These are phyloP conservation scores for Trichomonas vaginalis DNA, from an alignment of 208 protist species.

Conservation along the genomic window DNA sequence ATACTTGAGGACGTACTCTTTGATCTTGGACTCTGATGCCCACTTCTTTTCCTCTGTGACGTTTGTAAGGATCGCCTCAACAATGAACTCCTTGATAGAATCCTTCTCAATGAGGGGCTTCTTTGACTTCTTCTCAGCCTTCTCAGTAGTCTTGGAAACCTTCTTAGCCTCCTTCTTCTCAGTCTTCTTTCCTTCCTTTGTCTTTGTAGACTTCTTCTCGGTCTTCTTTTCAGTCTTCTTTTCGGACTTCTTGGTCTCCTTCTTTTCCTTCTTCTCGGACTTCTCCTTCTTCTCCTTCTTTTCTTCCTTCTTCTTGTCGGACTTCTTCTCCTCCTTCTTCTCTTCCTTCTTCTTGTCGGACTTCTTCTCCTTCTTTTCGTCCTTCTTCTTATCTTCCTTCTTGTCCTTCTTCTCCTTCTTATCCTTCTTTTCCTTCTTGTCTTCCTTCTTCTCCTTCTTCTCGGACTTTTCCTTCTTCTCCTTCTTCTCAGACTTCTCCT, in stretches of 20 bases:
- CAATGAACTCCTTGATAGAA: not conserved
- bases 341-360: not conserved
- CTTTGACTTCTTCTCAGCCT: not conserved
- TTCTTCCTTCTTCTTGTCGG: not conserved
- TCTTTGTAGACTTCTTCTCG: not conserved
- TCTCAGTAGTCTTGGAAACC: not conserved
- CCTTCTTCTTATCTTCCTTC: not conserved
- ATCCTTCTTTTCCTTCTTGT: not conserved
- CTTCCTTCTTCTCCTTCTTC: not conserved
- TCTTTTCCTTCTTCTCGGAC: not conserved
- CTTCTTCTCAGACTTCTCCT: not conserved
- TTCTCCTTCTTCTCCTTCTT: not conserved
- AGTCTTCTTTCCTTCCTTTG: not conserved
- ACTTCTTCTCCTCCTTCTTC: not conserved
- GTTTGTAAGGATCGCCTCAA: not conserved
- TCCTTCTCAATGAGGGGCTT: not conserved
- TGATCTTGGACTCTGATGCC: not conserved
- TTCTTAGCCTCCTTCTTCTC: not conserved
- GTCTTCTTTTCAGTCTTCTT: not conserved
- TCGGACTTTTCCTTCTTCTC: not conserved
- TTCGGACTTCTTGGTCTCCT: not conserved
- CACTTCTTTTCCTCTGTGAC: not conserved
- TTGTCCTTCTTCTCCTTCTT: not conserved
- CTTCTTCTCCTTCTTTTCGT: not conserved
- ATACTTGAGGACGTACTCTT: not conserved